phyloP scores from a whole-genome alignment of 1,139 yeast genomes.

The Geotrichum armillariae region DNA sequence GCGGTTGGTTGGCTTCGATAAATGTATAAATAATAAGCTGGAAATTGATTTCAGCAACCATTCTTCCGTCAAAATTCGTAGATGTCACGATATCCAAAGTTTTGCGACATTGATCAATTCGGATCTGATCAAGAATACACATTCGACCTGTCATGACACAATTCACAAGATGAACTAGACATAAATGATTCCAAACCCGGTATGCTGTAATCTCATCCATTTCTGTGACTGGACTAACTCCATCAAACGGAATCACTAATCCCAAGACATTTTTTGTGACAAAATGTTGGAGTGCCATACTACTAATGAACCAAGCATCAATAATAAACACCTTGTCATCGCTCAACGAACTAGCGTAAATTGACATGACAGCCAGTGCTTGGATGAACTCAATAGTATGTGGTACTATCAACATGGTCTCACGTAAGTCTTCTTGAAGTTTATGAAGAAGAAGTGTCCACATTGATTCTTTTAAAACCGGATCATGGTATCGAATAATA shows the following conservation, averaged over 20 bases:
- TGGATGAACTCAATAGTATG: conserved; percentile 61
- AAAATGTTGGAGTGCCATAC: conserved; percentile 58
- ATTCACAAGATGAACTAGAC: conserved; percentile 66
- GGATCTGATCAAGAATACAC: conserved; percentile 67
- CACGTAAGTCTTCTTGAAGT: conserved; percentile 48
- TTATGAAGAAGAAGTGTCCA: conserved; percentile 41
- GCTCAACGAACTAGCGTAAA: conserved; percentile 61
- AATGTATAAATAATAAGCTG: conserved; percentile 63
- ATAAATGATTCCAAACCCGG: conserved; percentile 72
- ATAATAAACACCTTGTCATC: conserved; percentile 48
- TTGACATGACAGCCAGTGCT: conserved; percentile 59
- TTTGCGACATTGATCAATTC: conserved; percentile 62
- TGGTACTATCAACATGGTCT: conserved; percentile 45
- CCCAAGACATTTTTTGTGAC: conserved; percentile 48
- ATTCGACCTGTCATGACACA: conserved; percentile 72
- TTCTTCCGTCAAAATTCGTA: conserved; percentile 79
- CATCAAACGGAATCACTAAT: conserved; percentile 37
- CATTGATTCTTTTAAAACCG: conserved; percentile 40
- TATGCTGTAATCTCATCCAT: conserved; percentile 53
- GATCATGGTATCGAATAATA: conserved; percentile 54
- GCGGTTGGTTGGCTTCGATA: conserved; percentile 46
- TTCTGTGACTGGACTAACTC: conserved; percentile 43
- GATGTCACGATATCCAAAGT: conserved; percentile 62
- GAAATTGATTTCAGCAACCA: conserved; percentile 75
- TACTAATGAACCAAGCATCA: conserved; percentile 64